Base-by-base conservation (phyloP, 2,329 filamentous ascomycete species). In the Colletotrichum limetticola region DNA sequence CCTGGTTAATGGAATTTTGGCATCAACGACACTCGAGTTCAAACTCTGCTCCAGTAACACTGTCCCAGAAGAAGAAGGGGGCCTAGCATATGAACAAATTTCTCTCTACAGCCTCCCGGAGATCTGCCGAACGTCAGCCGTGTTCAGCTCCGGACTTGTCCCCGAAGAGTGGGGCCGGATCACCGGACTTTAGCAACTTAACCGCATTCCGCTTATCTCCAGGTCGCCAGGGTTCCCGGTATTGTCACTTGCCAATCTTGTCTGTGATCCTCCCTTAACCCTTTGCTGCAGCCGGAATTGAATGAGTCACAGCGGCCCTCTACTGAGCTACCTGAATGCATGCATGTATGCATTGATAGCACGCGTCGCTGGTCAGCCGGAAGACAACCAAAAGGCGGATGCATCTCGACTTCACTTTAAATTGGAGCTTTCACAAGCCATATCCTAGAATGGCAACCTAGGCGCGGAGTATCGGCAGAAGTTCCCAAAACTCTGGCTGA, bases 171-270 rank as follows among this genome's bases (percentile, higher is more conserved):
- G 66, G 69, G 66, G 53, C 64, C 66, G 65, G 11, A 2, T n/a
- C n/a, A 22, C 42, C 59, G 69, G 69, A 69, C 52, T 72, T 72
- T 69, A 69, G 69, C 8, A 68, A 24, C 22, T 46, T 35, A 35
- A 42, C 63, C 42, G 46, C 11, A 19, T n/a, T n/a, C 24, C 42
- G 14, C 16, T 53, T 49, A 49, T 32, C 64, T 52, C 42, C 24
- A 65, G 12, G 19, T 24, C 28, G 4, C 3, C 30, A 32, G 32
- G 32, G 30, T 24, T 32, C 32, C 22, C 52, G 53, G 16, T 16
- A 11, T 46, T 49, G 16, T 28, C 6, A 37, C 16, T 57, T 46
- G 2, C 8, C 19, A 5, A 49, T 49, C 5, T 49, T 49, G 16
- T 22, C 8, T 49, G 8, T 5, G 42, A 49, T 26, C 16, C 7